Evolutionary conservation across 768 basidiomycete genomes (phyloP), one percentile per base, ranked within the genome.

Genomic region (Lentinula aciculospora): DNA sequence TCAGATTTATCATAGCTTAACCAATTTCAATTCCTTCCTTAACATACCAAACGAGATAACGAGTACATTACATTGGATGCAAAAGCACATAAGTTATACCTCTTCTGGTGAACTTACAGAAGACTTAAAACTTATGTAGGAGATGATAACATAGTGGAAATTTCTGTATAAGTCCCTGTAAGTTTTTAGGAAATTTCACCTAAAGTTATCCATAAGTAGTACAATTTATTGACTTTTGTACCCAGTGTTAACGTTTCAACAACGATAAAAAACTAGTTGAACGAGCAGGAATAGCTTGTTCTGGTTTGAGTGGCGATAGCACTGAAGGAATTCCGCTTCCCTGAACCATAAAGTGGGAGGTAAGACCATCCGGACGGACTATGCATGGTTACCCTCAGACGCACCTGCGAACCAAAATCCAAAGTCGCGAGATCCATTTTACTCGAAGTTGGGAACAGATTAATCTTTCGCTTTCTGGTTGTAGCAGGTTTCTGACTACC

Each of bases 381-480:
- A 15, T 23, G 13, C 32, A 31, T 28, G 19, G 17, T 4, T 31
- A 49, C n/a, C 4, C 9, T 6, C 3, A 39, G 60, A 32, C 63
- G 63, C 59, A 79, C 80, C 67, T 71, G 69, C 34, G 67, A 64
- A 48, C 76, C 60, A 60, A 76, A 71, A 60, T 77, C 73, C 72
- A 83, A 83, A 23, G 75, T 64, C 47, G 77, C 78, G 17, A 48
- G 19, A 23, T 37, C 75, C 70, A 17, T 68, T 60, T 17, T 76
- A 73, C 57, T 70, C 34, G 73, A 71, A 25, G 69, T 55, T 4
- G 74, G 72, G 64, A 85, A 85, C n/a, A 87, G 62, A 59, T 84
- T 83, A 55, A 89, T 82, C 70, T 84, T 88, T 60, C 85, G 79
- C 64, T 82, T 87, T 71, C 86, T 88, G 86, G 71, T 81, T 5